A percentile compares a stretch with the other conserved stretches of the same genome.
phyloP scores from a whole-genome alignment of 1,139 yeast genomes.

The Geotrichum siamense region DNA sequence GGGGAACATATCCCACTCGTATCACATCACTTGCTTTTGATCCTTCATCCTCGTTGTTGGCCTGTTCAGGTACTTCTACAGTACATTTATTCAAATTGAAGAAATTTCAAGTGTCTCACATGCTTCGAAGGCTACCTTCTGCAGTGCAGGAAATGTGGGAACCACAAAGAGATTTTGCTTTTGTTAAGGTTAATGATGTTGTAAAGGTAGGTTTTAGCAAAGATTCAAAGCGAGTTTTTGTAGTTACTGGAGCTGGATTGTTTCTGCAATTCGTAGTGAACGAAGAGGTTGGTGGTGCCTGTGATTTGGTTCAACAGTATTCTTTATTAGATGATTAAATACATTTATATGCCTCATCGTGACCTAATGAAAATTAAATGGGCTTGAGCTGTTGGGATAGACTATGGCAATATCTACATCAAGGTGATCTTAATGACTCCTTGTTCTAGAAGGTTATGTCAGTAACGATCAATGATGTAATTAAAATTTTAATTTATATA shows the following conservation, averaged over 20 bases:
- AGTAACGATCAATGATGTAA: too few relatives aligned
- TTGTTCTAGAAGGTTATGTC: too few relatives aligned
- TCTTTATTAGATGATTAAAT: slow-evolving; percentile 34
- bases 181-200: slow-evolving; percentile 48
- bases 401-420: too few relatives aligned
- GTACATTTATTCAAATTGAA: slow-evolving; percentile 71
- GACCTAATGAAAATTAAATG: too few relatives aligned
- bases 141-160: slow-evolving; percentile 81
- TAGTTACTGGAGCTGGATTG: slow-evolving; percentile 81
- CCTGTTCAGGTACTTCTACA: slow-evolving; percentile 85
- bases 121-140: slow-evolving; percentile 55
- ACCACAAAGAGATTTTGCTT: slow-evolving; percentile 86
- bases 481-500: too few relatives aligned
- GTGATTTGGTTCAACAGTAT: slow-evolving; percentile 68
- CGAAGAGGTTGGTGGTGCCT: slow-evolving; percentile 89
- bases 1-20: slow-evolving; percentile 90
- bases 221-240: slow-evolving; percentile 58
- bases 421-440: too few relatives aligned
- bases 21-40: slow-evolving; percentile 82
- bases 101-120: slow-evolving; percentile 20
- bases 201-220: slow-evolving; percentile 37
- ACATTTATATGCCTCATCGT: too few relatives aligned
- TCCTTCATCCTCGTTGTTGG: slow-evolving; percentile 60
- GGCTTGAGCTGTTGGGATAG: too few relatives aligned
- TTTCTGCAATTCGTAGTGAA: slow-evolving; percentile 82